These are phyloP conservation scores for Aristolochia californica DNA, from an alignment of 164 flowering plant genomes.

Conservation along the genomic window DNA sequence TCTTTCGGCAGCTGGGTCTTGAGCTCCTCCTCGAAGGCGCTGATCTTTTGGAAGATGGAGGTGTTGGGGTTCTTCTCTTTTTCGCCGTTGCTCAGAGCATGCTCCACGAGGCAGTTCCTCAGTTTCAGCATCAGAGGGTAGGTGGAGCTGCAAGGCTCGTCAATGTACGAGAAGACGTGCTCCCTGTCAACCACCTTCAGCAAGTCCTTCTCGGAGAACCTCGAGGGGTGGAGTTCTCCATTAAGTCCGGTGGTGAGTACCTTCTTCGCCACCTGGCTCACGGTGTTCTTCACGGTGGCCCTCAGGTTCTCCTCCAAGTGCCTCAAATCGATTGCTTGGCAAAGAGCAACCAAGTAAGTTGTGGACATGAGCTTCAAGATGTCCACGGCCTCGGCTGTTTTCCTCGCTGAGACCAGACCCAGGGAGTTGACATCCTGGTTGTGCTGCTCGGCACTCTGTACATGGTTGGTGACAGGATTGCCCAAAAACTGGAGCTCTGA, in stretches of 20 bases:
- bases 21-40: slow-evolving; percentile 47
- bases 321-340: slow-evolving; percentile 57
- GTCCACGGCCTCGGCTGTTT: slow-evolving; percentile 51
- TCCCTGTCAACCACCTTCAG: slow-evolving; percentile 47
- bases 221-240: slow-evolving; percentile 49
- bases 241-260: slow-evolving; percentile 31
- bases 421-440: slow-evolving; percentile 63
- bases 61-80: slow-evolving; percentile 21
- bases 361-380: slow-evolving; percentile 53
- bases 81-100: slow-evolving; percentile 32
- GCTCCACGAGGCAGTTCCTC: slow-evolving; percentile 43
- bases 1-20: slow-evolving; percentile 44
- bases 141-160: slow-evolving; percentile 42
- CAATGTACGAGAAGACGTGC: slow-evolving; percentile 37
- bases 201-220: slow-evolving; percentile 54
- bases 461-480: slow-evolving; percentile 61
- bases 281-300: slow-evolving; percentile 39
- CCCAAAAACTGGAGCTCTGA: slow-evolving; percentile 58
- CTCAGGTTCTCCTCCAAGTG: slow-evolving; percentile 54
- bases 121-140: slow-evolving; percentile 53
- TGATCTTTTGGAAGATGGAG: slow-evolving; percentile 42
- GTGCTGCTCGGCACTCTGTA: slow-evolving; percentile 61
- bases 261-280: slow-evolving; percentile 42
- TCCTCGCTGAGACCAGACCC: slow-evolving; percentile 51
- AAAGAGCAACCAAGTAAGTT: slow-evolving; percentile 44